A percentile compares a stretch with the other conserved stretches of the same genome.
Conservation (phyloP, 768 basidiomycete species). For the Pleurotus giganteus region DNA sequence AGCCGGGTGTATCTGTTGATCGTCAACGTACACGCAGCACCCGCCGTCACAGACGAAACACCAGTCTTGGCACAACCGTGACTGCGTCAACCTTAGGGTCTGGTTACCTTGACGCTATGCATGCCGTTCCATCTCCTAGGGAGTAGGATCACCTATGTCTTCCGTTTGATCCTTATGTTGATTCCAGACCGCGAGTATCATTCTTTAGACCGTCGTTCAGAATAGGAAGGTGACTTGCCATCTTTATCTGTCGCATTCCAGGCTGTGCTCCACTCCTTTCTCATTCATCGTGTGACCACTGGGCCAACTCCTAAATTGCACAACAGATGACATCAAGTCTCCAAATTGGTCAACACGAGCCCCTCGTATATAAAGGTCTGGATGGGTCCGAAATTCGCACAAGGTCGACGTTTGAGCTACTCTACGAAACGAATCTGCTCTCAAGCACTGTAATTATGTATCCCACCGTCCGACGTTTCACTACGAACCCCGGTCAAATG, state of each 20-base stretch:
- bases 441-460: background rate
- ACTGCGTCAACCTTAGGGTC: background rate
- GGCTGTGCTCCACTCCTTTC: background rate
- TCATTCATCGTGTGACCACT: background rate
- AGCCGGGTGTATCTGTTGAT: background rate
- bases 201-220: no score
- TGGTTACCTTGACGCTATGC: slow-evolving; percentile 1
- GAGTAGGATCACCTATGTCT: background rate
- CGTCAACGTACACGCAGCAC: background rate
- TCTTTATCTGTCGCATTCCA: background rate
- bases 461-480: background rate
- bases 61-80: background rate
- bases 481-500: background rate
- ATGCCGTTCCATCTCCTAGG: background rate
- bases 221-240: background rate
- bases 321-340: background rate
- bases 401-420: no score
- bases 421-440: background rate
- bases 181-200: no score
- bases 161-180: background rate
- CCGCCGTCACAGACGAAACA: background rate
- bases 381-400: background rate
- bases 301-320: background rate
- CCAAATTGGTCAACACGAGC: background rate
- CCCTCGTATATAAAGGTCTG: background rate